These are phyloP conservation scores for Thoreauomyces humboldtii DNA, from an alignment of 192 early-diverging fungal species.

Conservation along the genomic window DNA sequence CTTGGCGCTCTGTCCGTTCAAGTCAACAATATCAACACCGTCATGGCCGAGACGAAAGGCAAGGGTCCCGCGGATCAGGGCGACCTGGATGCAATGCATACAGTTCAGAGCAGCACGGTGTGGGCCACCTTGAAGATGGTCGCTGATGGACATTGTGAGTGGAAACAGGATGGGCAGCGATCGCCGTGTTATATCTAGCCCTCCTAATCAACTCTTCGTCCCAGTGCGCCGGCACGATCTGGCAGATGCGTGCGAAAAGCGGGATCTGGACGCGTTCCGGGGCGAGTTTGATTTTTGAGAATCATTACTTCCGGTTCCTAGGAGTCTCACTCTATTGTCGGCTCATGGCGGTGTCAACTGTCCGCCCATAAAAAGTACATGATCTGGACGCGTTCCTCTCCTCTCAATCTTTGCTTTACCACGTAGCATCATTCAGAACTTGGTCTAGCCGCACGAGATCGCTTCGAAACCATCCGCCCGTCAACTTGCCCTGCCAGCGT, in stretches of 20 bases:
- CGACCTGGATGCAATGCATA: conserved; percentile 35
- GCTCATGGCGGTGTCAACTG: too few relatives aligned
- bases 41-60: conserved; percentile 41
- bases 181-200: not conserved
- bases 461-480: not conserved
- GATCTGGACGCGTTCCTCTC: too few relatives aligned
- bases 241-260: conserved; percentile 71
- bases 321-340: not conserved
- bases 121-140: conserved; percentile 84
- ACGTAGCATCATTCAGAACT: not conserved
- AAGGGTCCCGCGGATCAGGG: conserved; percentile 34
- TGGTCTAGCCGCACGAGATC: not conserved
- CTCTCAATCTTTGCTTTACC: too few relatives aligned
- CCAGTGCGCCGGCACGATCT: conserved; percentile 82
- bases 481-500: conserved; percentile 8
- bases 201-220: conserved; percentile 1
- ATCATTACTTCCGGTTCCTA: not conserved
- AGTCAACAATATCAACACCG: conserved; percentile 38
- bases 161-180: too few relatives aligned
- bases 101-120: conserved; percentile 57
- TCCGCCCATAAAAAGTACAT: too few relatives aligned
- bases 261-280: conserved; percentile 79
- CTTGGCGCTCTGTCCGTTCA: conserved; percentile 86
- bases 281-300: conserved; percentile 76
- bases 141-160: conserved; percentile 44